These are phyloP conservation scores for Colletotrichum gloeosporioides DNA, from an alignment of 2,329 filamentous ascomycete species.

Conservation along the genomic window DNA sequence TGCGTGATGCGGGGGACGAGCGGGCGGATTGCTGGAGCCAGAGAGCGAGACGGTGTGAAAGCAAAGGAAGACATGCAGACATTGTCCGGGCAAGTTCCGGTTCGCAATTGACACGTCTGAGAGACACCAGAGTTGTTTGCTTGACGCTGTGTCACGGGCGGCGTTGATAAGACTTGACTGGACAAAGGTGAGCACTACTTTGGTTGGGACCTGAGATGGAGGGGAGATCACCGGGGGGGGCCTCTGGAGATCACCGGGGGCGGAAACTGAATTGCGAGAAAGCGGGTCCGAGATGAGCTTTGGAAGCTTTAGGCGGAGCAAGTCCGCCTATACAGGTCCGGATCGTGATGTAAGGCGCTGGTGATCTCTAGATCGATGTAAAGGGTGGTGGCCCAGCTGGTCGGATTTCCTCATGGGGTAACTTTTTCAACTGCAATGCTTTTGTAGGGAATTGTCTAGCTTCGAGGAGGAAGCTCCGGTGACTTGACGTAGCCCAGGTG, in stretches of 20 bases:
- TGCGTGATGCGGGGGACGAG: background rate
- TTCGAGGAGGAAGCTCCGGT: background rate
- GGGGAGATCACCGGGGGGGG: background rate
- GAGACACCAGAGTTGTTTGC: background rate
- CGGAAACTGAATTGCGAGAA: background rate
- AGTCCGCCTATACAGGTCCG: background rate
- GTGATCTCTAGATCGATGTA: background rate
- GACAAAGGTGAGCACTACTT: background rate
- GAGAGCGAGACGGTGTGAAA: background rate
- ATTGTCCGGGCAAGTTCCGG: background rate
- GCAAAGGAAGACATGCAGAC: background rate
- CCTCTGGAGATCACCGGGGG: background rate
- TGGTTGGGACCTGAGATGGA: background rate
- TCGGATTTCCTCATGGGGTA: background rate
- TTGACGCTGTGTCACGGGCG: background rate
- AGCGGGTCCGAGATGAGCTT: background rate
- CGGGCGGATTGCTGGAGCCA: background rate
- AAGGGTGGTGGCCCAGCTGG: background rate
- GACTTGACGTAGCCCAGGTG: background rate
- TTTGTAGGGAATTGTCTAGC: background rate
- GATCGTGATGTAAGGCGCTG: background rate
- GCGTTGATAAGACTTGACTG: background rate
- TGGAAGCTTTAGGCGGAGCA: background rate
- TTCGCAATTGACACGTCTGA: background rate
- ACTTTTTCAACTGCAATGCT: background rate